A percentile compares a stretch with the other conserved stretches of the same genome.
Evolutionary conservation across 768 basidiomycete species (phyloP).

Genomic region (Lactarius sp.): DNA sequence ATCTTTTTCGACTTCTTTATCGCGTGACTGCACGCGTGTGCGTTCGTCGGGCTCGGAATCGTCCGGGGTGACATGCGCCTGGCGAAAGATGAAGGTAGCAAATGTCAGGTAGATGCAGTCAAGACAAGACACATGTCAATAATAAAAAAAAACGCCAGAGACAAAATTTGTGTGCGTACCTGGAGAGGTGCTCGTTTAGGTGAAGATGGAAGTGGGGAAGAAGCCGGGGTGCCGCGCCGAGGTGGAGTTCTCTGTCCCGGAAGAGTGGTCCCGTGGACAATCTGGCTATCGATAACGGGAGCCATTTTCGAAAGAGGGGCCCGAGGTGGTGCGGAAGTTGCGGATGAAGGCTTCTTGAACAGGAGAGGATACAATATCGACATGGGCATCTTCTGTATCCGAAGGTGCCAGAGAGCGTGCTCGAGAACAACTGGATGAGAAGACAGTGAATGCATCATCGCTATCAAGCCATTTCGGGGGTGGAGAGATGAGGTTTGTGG

Average conservation of each 20-base stretch:
- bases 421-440: slow-evolving; percentile 16
- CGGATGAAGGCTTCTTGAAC: slow-evolving; percentile 19
- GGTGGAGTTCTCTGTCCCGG: slow-evolving; percentile 6
- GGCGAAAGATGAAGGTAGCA: background rate
- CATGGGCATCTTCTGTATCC: slow-evolving; percentile 21
- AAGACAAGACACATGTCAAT: background rate
- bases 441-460: slow-evolving; percentile 20
- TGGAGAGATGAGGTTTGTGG: slow-evolving; percentile 1
- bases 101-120: slow-evolving; percentile 1
- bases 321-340: background rate
- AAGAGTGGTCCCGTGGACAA: background rate
- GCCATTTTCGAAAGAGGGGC: slow-evolving; percentile 8
- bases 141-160: background rate
- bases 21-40: slow-evolving; percentile 7
- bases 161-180: background rate
- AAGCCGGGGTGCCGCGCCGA: slow-evolving; percentile 8
- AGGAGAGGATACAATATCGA: background rate
- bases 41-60: background rate
- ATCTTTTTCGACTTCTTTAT: background rate
- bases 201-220: slow-evolving; percentile 24
- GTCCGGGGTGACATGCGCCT: background rate
- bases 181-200: slow-evolving; percentile 4
- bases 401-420: slow-evolving; percentile 20
- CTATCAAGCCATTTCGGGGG: background rate
- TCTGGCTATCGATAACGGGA: slow-evolving; percentile 13